Conservation (phyloP, 2,329 filamentous ascomycete species). For the Trichoderma simmonsii region DNA sequence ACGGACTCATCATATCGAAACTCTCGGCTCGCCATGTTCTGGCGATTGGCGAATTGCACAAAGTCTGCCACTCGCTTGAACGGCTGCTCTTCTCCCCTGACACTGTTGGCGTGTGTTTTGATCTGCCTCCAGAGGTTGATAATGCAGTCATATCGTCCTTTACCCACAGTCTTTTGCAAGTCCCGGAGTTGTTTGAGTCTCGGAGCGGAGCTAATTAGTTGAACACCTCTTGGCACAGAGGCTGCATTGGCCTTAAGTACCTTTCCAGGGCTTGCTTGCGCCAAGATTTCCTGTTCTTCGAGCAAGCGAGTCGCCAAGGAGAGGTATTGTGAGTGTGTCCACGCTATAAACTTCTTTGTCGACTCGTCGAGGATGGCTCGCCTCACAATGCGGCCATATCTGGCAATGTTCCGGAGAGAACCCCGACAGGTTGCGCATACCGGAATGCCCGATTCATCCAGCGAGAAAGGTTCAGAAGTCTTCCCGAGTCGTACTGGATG, state of each 20-base stretch:
- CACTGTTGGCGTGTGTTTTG: conserved; percentile 23
- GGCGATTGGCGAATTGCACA: conserved; percentile 39
- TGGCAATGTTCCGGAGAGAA: conserved; percentile 52
- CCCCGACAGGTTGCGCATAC: conserved; percentile 60
- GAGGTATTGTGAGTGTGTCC: conserved; percentile 38
- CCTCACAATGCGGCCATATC: conserved; percentile 62
- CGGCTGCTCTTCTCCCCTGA: conserved; percentile 47
- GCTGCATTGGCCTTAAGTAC: neutral
- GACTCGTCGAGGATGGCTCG: conserved; percentile 59
- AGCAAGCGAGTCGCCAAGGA: conserved; percentile 17
- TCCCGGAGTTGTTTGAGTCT: conserved; percentile 9
- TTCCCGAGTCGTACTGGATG: conserved; percentile 34
- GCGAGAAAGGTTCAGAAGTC: conserved; percentile 46
- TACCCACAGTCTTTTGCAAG: neutral
- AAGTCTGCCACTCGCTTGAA: conserved; percentile 46
- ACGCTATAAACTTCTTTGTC: conserved; percentile 62
- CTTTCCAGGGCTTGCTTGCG: neutral
- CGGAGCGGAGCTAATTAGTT: neutral
- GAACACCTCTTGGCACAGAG: neutral
- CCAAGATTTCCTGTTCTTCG: conserved; percentile 17
- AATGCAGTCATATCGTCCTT: conserved; percentile 15
- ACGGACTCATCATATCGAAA: conserved; percentile 37
- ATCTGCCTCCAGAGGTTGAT: conserved; percentile 19
- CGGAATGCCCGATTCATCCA: conserved; percentile 42
- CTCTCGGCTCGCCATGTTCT: conserved; percentile 21